Percentiles rank a stretch among this genome's conserved stretches.
Conservation (phyloP, 1,284 basidiomycete species). For the Fomitopsis palustris region DNA sequence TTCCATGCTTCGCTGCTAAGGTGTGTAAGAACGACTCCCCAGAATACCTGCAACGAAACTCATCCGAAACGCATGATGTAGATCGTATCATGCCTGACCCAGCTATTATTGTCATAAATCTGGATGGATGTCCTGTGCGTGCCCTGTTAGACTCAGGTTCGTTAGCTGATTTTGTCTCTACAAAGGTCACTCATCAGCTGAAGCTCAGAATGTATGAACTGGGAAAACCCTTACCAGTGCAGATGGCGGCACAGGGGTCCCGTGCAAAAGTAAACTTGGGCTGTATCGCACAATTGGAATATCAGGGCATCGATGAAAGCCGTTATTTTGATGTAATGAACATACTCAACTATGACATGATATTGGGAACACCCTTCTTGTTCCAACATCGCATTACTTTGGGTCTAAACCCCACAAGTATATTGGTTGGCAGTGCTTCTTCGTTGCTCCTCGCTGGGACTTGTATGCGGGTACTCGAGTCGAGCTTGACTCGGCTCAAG, state of each 20-base stretch:
- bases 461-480: slow-evolving; percentile 8
- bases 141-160: slow-evolving; percentile 35
- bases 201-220: slow-evolving; percentile 17
- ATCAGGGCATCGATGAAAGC: slow-evolving; percentile 25
- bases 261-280: slow-evolving; percentile 28
- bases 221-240: slow-evolving; percentile 26
- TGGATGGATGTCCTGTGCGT: slow-evolving; percentile 29
- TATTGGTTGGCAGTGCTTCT: slow-evolving; percentile 14
- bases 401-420: slow-evolving; percentile 17
- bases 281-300: slow-evolving; percentile 12
- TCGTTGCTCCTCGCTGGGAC: slow-evolving; percentile 17
- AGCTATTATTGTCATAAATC: slow-evolving; percentile 22
- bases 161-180: slow-evolving; percentile 37
- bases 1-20: not conserved
- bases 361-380: slow-evolving; percentile 28
- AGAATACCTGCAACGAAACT: slow-evolving; percentile 6
- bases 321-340: slow-evolving; percentile 30
- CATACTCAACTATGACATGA: slow-evolving; percentile 24
- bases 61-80: slow-evolving; percentile 4
- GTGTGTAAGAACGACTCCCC: not conserved
- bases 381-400: slow-evolving; percentile 21
- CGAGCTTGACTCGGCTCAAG: slow-evolving; percentile 12
- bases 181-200: slow-evolving; percentile 32
- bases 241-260: slow-evolving; percentile 31
- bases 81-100: slow-evolving; percentile 11